Percentiles rank a stretch among this genome's conserved stretches.
Evolutionary conservation across 306 rosid genomes (phyloP).

Genomic region (Benincasa hispida): DNA sequence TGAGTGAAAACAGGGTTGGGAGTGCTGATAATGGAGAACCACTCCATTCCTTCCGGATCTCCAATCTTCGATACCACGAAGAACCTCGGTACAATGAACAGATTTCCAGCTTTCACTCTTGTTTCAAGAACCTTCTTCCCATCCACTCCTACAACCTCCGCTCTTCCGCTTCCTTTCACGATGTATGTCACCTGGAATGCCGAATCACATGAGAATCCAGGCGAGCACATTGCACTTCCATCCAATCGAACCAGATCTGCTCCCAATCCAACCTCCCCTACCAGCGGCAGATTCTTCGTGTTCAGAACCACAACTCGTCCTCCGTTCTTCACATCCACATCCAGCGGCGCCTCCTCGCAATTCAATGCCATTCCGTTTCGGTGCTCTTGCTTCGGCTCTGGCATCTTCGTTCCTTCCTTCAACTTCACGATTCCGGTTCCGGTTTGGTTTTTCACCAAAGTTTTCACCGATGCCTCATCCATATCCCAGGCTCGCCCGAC

Average conservation of each 20-base stretch:
- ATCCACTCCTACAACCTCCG: constrained; percentile 65
- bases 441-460: constrained; percentile 40
- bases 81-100: constrained; percentile 81
- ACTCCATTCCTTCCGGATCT: constrained; percentile 69
- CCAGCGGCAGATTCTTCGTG: constrained; percentile 72
- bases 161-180: constrained; percentile 62
- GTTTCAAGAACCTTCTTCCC: constrained; percentile 63
- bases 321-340: constrained; percentile 60
- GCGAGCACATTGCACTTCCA: constrained; percentile 63
- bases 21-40: constrained; percentile 81
- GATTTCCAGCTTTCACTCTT: constrained; percentile 46
- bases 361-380: constrained; percentile 57
- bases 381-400: constrained; percentile 41
- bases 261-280: constrained; percentile 66
- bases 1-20: constrained; percentile 36
- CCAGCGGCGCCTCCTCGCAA: constrained; percentile 67
- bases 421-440: constrained; percentile 35
- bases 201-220: constrained; percentile 74
- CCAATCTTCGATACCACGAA: constrained; percentile 86
- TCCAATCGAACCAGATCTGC: constrained; percentile 76
- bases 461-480: constrained; percentile 33
- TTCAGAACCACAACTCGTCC: constrained; percentile 65
- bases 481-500: constrained; percentile 74
- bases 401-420: constrained; percentile 20
- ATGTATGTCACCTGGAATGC: constrained; percentile 73